phyloP scores from a whole-genome alignment of 2,329 filamentous ascomycete genomes.

The Leptographium galeiforme region DNA sequence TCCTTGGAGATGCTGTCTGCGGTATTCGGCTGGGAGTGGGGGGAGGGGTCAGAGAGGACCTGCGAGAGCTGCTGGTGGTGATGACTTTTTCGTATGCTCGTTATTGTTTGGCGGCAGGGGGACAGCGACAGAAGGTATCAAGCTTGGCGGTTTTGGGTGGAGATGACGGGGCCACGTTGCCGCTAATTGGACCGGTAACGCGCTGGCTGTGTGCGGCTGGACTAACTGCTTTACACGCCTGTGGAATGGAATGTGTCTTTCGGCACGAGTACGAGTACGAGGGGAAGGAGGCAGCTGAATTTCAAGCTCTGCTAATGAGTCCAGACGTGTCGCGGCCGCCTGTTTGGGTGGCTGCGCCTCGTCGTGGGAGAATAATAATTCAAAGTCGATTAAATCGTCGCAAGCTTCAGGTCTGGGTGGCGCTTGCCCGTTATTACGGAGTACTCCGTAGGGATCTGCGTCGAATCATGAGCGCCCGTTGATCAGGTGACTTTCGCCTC shows the following conservation, averaged over 20 bases:
- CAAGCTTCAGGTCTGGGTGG: too few relatives aligned
- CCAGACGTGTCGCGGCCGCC: too few relatives aligned
- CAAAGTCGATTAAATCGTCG: too few relatives aligned
- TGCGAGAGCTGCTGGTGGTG: neutral
- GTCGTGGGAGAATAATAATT: too few relatives aligned
- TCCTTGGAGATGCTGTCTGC: neutral
- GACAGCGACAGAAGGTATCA: neutral
- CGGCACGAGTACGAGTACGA: neutral
- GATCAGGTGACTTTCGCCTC: too few relatives aligned
- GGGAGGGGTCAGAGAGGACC: neutral
- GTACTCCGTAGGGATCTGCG: too few relatives aligned
- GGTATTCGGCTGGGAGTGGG: neutral
- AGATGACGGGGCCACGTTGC: neutral
- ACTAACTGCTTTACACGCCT: neutral
- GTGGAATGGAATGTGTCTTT: neutral
- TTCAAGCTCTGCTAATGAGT: too few relatives aligned
- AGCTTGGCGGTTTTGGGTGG: slow-evolving; percentile 1
- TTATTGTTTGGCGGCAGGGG: neutral
- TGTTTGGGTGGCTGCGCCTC: too few relatives aligned
- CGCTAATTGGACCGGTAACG: neutral
- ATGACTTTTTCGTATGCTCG: neutral
- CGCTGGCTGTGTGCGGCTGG: neutral
- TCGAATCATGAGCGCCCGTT: too few relatives aligned
- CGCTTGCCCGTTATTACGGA: too few relatives aligned
- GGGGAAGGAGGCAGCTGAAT: neutral